These are phyloP conservation scores for Termitomyces sp. DNA, from an alignment of 768 basidiomycete genomes.

Conservation along the genomic window DNA sequence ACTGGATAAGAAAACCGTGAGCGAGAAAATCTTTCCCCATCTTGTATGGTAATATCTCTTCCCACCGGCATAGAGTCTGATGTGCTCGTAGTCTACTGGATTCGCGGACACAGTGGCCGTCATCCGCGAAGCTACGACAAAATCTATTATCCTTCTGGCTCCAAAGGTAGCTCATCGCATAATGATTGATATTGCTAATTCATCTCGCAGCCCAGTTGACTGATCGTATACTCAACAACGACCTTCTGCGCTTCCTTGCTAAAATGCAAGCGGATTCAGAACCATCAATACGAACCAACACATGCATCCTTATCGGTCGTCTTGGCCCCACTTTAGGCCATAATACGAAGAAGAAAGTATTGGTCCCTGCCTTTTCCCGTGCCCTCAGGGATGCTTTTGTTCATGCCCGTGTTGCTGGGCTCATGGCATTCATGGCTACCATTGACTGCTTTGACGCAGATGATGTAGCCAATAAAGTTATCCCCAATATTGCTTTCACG, in stretches of 20 bases:
- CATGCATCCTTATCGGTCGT: conserved; percentile 91
- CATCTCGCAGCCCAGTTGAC: conserved; percentile 52
- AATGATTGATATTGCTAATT: not conserved
- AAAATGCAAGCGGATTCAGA: conserved; percentile 91
- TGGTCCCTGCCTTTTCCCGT: conserved; percentile 90
- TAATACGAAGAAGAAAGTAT: conserved; percentile 92
- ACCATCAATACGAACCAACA: conserved; percentile 94
- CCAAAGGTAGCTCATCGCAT: conserved; percentile 54
- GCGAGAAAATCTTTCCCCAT: conserved; percentile 90
- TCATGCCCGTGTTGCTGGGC: conserved; percentile 87
- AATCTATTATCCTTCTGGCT: conserved; percentile 77
- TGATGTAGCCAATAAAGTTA: conserved; percentile 84
- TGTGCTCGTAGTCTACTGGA: conserved; percentile 74
- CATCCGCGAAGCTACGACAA: conserved; percentile 91
- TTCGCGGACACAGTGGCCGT: conserved; percentile 93
- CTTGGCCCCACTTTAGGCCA: conserved; percentile 80
- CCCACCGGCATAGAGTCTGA: not conserved
- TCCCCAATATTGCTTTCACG: conserved; percentile 77
- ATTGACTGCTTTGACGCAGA: conserved; percentile 85
- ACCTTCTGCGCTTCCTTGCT: conserved; percentile 87
- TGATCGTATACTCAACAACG: conserved; percentile 93
- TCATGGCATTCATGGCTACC: conserved; percentile 96
- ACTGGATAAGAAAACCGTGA: conserved; percentile 79
- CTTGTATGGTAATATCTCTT: conserved; percentile 46
- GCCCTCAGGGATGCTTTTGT: conserved; percentile 89